These are phyloP conservation scores for Microdochium nivale DNA, from an alignment of 2,329 filamentous ascomycete species.

Conservation along the genomic window DNA sequence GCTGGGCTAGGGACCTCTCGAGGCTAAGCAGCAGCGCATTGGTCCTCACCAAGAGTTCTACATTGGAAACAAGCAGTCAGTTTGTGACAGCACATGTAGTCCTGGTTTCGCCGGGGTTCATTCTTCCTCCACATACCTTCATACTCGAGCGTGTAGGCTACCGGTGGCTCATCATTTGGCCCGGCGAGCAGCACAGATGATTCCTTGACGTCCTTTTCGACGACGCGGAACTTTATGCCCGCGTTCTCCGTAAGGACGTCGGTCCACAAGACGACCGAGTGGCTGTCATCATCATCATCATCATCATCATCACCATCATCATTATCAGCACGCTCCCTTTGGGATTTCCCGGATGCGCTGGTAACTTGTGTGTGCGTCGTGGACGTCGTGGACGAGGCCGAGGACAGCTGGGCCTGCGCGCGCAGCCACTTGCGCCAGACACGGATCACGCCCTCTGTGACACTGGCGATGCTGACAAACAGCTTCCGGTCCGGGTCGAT, in stretches of 20 bases:
- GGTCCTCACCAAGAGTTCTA: conserved; percentile 60
- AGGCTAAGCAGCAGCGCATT: conserved; percentile 54
- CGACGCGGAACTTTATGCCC: conserved; percentile 60
- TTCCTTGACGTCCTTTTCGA: conserved; percentile 34
- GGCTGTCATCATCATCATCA: conserved; percentile 16
- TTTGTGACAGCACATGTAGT: too few species aligned
- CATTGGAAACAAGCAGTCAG: background rate
- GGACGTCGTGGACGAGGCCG: conserved; percentile 6
- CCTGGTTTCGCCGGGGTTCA: background rate
- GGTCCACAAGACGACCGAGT: conserved; percentile 54
- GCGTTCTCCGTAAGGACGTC: conserved; percentile 48
- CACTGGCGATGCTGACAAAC: conserved; percentile 54
- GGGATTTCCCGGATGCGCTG: too few species aligned
- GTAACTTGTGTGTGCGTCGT: conserved; percentile 9
- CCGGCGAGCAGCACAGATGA: conserved; percentile 47
- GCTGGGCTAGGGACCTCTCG: conserved; percentile 55
- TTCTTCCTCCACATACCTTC: conserved; percentile 44
- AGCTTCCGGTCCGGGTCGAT: conserved; percentile 51
- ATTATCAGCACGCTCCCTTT: too few species aligned
- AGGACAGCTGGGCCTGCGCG: conserved; percentile 20
- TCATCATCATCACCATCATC: too few species aligned
- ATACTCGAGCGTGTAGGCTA: conserved; percentile 63
- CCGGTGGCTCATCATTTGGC: conserved; percentile 54
- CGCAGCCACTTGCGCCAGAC: conserved; percentile 67
- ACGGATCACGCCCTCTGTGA: conserved; percentile 60